Conservation (phyloP, 2,329 filamentous ascomycete genomes). For the Blastomyces emzantsi region DNA sequence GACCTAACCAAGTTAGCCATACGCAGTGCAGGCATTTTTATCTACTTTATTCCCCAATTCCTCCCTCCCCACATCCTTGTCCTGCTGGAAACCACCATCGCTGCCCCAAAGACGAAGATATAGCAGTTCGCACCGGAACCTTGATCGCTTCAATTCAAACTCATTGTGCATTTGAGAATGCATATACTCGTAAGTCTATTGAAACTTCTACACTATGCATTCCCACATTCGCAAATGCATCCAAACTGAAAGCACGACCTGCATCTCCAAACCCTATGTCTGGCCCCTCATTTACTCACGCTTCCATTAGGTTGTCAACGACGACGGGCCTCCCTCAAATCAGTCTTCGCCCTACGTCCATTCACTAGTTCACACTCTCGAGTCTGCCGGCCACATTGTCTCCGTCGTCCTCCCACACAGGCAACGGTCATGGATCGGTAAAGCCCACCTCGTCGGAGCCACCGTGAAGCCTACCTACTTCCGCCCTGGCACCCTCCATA, state of each 20-base stretch:
- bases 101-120: background rate
- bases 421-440: conserved; percentile 96
- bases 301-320: conserved; percentile 47
- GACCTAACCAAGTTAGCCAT: background rate
- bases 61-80: background rate
- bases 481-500: conserved; percentile 53
- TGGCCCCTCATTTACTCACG: conserved; percentile 1
- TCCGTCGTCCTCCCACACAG: conserved; percentile 85
- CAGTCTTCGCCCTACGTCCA: conserved; percentile 74
- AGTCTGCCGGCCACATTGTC: conserved; percentile 70
- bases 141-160: background rate
- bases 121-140: background rate
- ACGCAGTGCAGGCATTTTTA: background rate
- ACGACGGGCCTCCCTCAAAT: conserved; percentile 70
- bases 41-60: background rate
- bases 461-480: conserved; percentile 79
- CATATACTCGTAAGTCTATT: conserved; percentile 43
- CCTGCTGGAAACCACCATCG: background rate
- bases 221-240: conserved; percentile 9
- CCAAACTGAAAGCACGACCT: background rate
- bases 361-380: conserved; percentile 60
- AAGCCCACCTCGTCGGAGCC: conserved; percentile 91
- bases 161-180: conserved; percentile 28
- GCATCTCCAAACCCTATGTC: background rate
- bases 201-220: background rate